phyloP scores from a whole-genome alignment of 2,329 filamentous ascomycete genomes.

The Pleurostoma richardsiae region DNA sequence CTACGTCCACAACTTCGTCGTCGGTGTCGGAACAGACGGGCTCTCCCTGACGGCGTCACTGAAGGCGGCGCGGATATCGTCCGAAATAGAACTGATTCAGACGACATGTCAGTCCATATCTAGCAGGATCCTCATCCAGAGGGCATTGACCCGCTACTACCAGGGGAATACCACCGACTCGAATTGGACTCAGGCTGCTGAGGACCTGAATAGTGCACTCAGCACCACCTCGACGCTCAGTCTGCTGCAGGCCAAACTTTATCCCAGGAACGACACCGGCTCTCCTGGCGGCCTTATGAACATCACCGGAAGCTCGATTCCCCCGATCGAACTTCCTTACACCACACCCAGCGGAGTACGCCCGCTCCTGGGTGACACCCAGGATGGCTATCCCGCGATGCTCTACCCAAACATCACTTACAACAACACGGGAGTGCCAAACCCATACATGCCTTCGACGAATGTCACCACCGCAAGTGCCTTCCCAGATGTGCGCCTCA shows the following conservation, averaged over 20 bases:
- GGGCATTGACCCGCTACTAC: constrained; percentile 47
- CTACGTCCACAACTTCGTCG: constrained; percentile 50
- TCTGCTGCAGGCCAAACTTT: constrained; percentile 69
- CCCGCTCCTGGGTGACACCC: constrained; percentile 56
- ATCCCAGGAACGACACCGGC: constrained; percentile 61
- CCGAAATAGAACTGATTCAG: constrained; percentile 74
- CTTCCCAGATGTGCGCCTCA: constrained; percentile 45
- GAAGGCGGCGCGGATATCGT: constrained; percentile 76
- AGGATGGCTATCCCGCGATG: constrained; percentile 62
- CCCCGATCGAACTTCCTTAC: constrained; percentile 59
- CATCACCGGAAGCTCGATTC: constrained; percentile 47
- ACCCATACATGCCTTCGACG: constrained; percentile 32
- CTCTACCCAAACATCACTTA: constrained; percentile 81
- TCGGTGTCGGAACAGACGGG: constrained; percentile 49
- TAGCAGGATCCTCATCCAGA: constrained; percentile 58
- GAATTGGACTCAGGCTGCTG: constrained; percentile 56
- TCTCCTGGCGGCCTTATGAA: constrained; percentile 54
- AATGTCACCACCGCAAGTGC: constrained; percentile 39
- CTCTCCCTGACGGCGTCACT: constrained; percentile 78
- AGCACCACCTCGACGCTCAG: constrained; percentile 49
- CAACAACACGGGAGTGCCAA: constrained; percentile 33
- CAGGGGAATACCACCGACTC: constrained; percentile 44
- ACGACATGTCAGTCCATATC: constrained; percentile 68
- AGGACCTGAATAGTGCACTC: constrained; percentile 70
- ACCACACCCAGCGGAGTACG: constrained; percentile 48